These are phyloP conservation scores for Diatrype stigma DNA, from an alignment of 2,329 filamentous ascomycete species.

Conservation along the genomic window DNA sequence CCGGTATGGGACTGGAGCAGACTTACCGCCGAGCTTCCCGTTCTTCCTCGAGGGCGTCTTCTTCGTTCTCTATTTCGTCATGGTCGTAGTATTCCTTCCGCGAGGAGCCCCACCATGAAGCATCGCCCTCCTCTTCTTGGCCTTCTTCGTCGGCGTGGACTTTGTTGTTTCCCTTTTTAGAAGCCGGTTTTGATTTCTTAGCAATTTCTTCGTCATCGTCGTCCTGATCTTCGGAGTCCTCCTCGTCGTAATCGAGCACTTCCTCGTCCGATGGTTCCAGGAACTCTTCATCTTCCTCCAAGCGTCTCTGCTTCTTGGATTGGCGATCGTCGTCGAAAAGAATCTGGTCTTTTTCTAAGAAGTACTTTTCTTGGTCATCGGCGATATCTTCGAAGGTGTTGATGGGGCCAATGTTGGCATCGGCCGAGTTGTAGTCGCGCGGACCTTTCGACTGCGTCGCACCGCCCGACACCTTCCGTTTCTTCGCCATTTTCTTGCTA, in stretches of 20 bases:
- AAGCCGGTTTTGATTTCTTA: conserved; percentile 19
- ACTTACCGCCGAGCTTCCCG: conserved; percentile 71
- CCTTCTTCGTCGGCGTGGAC: conserved; percentile 36
- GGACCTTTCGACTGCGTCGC: conserved; percentile 43
- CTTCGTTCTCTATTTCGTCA: conserved; percentile 52
- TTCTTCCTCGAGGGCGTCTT: conserved; percentile 80
- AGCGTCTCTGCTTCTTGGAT: conserved; percentile 70
- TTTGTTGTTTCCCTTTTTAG: conserved; percentile 18
- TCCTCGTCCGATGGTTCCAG: conserved; percentile 62
- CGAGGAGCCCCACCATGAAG: conserved; percentile 80
- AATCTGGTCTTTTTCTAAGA: conserved; percentile 80
- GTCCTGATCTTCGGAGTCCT: conserved; percentile 34
- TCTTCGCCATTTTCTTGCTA: conserved; percentile 50
- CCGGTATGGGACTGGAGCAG: background rate
- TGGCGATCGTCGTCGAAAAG: conserved; percentile 76
- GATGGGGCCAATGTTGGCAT: conserved; percentile 59
- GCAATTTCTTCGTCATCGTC: conserved; percentile 45
- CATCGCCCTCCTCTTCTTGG: conserved; percentile 47
- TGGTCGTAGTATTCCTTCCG: conserved; percentile 92
- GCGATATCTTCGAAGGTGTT: conserved; percentile 77
- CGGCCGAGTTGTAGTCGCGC: conserved; percentile 50
- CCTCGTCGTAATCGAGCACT: conserved; percentile 47
- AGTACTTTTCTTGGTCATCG: conserved; percentile 92
- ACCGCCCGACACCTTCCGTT: conserved; percentile 64
- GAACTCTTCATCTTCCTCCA: conserved; percentile 61